A percentile compares a stretch with the other conserved stretches of the same genome.
Conservation (phyloP, 495 filamentous ascomycete species). For the Aspergillus asperescens region DNA sequence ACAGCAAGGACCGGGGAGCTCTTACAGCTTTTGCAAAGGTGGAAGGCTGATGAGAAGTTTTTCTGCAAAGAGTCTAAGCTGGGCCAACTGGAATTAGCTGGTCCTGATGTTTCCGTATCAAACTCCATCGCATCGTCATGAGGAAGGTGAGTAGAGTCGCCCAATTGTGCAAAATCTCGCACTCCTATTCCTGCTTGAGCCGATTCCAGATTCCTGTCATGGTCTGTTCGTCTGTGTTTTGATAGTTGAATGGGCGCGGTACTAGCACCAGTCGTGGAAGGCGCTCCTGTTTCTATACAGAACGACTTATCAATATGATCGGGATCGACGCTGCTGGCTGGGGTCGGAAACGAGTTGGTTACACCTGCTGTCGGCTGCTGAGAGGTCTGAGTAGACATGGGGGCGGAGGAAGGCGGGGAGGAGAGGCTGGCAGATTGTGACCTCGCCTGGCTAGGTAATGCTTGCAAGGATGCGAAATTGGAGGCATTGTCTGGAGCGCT, state of each 20-base stretch:
- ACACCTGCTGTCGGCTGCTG: conserved; percentile 39
- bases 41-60: conserved; percentile 43
- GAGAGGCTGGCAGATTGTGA: conserved; percentile 37
- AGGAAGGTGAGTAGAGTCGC: conserved; percentile 1
- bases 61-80: conserved; percentile 44
- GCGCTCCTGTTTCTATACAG: conserved; percentile 18
- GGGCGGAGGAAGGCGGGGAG: conserved; percentile 42
- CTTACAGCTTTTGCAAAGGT: conserved; percentile 51
- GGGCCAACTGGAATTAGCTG: conserved; percentile 21
- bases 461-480: conserved; percentile 42
- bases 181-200: conserved; percentile 17
- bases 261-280: conserved; percentile 16
- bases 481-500: conserved; percentile 46
- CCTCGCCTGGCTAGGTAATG: conserved; percentile 43
- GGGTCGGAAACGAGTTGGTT: conserved; percentile 44
- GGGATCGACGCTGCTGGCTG: conserved; percentile 42
- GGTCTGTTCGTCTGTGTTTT: conserved; percentile 36
- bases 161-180: conserved; percentile 25
- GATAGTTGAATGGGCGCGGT: conserved; percentile 17
- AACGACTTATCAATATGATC: conserved; percentile 31
- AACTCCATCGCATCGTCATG: conserved; percentile 39
- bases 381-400: conserved; percentile 45
- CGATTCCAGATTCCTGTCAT: conserved; percentile 29
- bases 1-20: conserved; percentile 33
- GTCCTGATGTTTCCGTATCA: conserved; percentile 23